Conservation (phyloP, 75 land plant species). For the Sequoiadendron giganteum region DNA sequence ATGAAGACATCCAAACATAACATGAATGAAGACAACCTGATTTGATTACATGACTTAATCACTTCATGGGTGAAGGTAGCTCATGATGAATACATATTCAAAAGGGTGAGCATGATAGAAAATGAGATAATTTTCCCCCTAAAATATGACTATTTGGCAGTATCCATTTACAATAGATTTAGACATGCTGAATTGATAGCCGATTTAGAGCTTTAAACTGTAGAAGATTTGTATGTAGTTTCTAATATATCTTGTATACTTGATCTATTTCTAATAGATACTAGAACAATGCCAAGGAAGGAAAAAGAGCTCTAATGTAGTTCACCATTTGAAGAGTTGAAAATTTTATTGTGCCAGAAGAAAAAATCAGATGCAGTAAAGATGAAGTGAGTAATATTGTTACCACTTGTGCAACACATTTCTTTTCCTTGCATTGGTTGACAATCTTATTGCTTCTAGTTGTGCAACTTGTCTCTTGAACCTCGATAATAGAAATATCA, state of each 20-base stretch:
- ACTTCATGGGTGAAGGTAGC: too few relatives aligned
- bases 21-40: too few relatives aligned
- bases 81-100: too few relatives aligned
- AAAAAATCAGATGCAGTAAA: slow-evolving; percentile 20
- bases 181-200: neutral
- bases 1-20: too few relatives aligned
- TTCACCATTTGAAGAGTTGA: slow-evolving; percentile 45
- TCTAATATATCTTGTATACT: neutral
- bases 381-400: slow-evolving; percentile 46
- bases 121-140: neutral
- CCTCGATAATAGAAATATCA: neutral
- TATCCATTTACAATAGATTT: neutral
- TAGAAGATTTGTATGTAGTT: neutral
- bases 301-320: slow-evolving; percentile 23
- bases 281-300: slow-evolving; percentile 35
- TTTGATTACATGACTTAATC: too few relatives aligned
- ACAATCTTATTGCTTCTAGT: neutral
- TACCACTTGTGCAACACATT: neutral
- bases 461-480: neutral
- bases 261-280: slow-evolving; percentile 32
- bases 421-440: neutral
- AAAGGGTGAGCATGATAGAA: slow-evolving; percentile 43
- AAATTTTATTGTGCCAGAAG: slow-evolving; percentile 37
- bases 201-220: neutral
- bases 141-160: neutral